A percentile compares a stretch with the other conserved stretches of the same genome.
These are phyloP conservation scores for Huntiella abstrusa DNA, from an alignment of 2,329 filamentous ascomycete species.

Conservation along the genomic window DNA sequence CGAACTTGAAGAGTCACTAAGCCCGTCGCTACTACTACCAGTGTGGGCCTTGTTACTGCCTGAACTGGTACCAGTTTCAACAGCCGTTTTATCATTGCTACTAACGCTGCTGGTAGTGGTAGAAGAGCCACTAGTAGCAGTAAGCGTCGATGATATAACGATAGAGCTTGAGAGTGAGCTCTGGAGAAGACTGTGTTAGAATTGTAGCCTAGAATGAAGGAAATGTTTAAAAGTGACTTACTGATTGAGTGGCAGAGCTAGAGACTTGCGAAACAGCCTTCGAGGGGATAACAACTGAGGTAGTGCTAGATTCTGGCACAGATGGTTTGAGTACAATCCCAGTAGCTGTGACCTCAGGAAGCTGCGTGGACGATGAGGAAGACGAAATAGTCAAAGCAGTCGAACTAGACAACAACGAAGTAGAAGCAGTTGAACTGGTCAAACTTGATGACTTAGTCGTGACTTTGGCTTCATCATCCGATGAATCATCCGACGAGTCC, in stretches of 20 bases:
- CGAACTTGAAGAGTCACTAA: background rate
- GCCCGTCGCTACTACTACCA: no score
- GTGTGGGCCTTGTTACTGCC: no score
- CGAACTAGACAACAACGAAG: background rate
- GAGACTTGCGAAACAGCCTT: conserved; percentile 1
- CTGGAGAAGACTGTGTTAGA: no score
- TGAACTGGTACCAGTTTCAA: background rate
- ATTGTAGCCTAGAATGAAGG: background rate
- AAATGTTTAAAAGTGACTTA: background rate
- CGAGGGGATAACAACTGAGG: background rate
- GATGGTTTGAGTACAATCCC: background rate
- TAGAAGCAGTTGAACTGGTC: no score
- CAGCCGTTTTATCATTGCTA: background rate
- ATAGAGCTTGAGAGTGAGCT: conserved; percentile 4
- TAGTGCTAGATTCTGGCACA: background rate
- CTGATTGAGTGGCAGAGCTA: conserved; percentile 2
- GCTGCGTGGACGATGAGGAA: background rate
- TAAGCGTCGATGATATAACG: background rate
- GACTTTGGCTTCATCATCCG: no score
- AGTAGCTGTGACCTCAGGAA: background rate
- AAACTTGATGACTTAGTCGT: no score
- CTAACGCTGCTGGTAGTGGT: background rate
- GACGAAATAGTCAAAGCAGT: background rate
- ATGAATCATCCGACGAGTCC: background rate
- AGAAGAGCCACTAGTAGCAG: background rate